A percentile compares a stretch with the other conserved stretches of the same genome.
phyloP scores from a whole-genome alignment of 371 early-diverging fungal species.

The Amoeboradix gromovi region DNA sequence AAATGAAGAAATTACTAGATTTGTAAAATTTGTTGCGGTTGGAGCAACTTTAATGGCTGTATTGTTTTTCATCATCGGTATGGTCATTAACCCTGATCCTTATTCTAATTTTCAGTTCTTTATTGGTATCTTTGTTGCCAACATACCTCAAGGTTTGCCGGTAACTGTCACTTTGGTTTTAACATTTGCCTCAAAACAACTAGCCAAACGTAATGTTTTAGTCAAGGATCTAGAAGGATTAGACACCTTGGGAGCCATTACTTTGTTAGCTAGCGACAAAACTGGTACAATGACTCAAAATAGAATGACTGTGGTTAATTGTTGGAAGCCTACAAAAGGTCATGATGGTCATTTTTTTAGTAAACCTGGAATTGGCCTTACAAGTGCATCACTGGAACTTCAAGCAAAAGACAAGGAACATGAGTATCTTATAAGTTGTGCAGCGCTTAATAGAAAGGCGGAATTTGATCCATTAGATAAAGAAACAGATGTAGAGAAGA shows the following conservation, averaged over 20 bases:
- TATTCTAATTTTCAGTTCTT: conserved; percentile 30
- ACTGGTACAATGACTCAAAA: conserved; percentile 65
- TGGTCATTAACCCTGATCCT: conserved; percentile 12
- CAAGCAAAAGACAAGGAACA: background rate
- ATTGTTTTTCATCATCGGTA: conserved; percentile 48
- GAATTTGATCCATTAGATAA: conserved; percentile 28
- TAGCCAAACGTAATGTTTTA: conserved; percentile 54
- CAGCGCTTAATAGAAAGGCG: conserved; percentile 2
- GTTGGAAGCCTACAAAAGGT: conserved; percentile 27
- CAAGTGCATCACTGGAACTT: background rate
- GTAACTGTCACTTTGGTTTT: conserved; percentile 31
- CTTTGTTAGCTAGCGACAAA: conserved; percentile 74
- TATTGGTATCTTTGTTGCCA: conserved; percentile 30
- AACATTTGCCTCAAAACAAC: conserved; percentile 72
- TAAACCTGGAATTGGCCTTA: background rate
- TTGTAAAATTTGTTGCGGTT: conserved; percentile 52
- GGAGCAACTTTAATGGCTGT: conserved; percentile 40
- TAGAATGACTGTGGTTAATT: conserved; percentile 66
- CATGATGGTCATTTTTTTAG: background rate
- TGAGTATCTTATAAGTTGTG: background rate
- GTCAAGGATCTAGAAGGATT: conserved; percentile 81
- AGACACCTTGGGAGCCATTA: conserved; percentile 78
- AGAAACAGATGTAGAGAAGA: conserved; percentile 34
- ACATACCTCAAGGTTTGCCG: conserved; percentile 20
- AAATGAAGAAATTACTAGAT: conserved; percentile 38